Conservation (phyloP, 176 grass and related monocot species). For the Oryza meyeriana region DNA sequence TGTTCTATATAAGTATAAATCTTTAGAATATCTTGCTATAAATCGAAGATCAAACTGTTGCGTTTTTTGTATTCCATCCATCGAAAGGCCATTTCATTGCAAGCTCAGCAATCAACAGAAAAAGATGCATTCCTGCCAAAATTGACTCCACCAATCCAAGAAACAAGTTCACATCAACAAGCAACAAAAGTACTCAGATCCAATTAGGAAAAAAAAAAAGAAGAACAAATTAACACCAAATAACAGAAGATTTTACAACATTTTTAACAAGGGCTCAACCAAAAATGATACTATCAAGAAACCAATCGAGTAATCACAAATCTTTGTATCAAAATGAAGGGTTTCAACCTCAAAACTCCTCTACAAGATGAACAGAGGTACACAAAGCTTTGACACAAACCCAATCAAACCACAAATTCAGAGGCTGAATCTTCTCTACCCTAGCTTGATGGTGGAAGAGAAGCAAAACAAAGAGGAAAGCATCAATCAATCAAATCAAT, state of each 20-base stretch:
- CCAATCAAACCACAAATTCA: not conserved
- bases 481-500: not conserved
- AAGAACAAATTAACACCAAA: not conserved
- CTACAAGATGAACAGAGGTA: not conserved
- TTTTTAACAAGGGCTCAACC: not conserved
- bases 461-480: not conserved
- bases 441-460: not conserved
- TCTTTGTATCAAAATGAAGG: not conserved
- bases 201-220: not conserved
- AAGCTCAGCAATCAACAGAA: not conserved
- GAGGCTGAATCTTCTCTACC: not conserved
- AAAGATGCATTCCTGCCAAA: not conserved
- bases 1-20: not conserved
- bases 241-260: not conserved
- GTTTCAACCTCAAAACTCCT: not conserved
- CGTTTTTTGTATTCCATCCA: not conserved
- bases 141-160: not conserved
- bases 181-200: not conserved
- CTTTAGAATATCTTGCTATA: not conserved
- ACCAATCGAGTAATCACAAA: not conserved
- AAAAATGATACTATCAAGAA: not conserved
- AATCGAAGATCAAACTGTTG: not conserved
- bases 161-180: conserved; percentile 2
- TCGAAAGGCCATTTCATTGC: not conserved
- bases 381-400: not conserved